Conservation (phyloP, 306 rosid genomes). For the Pueraria montana region DNA sequence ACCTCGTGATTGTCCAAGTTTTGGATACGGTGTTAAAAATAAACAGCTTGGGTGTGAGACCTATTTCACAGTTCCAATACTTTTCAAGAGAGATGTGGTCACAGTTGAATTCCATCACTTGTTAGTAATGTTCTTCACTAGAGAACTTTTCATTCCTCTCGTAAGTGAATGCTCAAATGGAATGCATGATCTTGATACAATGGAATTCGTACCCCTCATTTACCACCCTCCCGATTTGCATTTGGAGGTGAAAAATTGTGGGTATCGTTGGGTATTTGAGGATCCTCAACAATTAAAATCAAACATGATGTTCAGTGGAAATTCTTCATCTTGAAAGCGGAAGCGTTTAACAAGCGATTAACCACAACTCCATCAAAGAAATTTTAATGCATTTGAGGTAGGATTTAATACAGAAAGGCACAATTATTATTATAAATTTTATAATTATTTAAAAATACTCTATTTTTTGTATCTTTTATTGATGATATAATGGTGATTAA, state of each 20-base stretch:
- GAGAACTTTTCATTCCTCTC: background rate
- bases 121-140: too few species aligned
- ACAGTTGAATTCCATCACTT: background rate
- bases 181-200: background rate
- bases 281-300: constrained; percentile 3
- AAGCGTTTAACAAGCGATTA: background rate
- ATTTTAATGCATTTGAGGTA: background rate
- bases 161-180: background rate
- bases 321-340: background rate
- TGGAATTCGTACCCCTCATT: background rate
- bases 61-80: background rate
- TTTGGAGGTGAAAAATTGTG: background rate
- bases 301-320: background rate
- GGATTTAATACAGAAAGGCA: background rate
- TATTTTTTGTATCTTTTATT: too few species aligned
- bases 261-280: background rate
- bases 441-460: too few species aligned
- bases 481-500: too few species aligned
- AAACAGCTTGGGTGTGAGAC: background rate
- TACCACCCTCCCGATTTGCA: background rate
- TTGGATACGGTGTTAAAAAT: background rate
- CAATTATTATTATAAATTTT: too few species aligned
- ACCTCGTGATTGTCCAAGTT: background rate
- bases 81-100: background rate
- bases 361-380: background rate